phyloP scores from a whole-genome alignment of 257 asterid species.

The Penstemon barbatus region DNA sequence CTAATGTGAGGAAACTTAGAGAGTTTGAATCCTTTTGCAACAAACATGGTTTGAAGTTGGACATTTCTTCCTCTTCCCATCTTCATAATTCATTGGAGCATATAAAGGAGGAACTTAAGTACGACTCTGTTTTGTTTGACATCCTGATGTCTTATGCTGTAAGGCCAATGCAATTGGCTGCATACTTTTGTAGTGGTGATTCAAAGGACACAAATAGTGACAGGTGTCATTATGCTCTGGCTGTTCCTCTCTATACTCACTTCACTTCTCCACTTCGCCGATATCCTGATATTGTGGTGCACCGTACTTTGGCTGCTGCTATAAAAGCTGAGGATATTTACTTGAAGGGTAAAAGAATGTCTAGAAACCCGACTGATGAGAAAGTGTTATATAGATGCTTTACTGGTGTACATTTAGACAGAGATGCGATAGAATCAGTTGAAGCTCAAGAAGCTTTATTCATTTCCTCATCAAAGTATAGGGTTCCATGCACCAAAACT shows the following conservation, averaged over 20 bases:
- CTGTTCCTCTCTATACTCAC: slow-evolving; percentile 84
- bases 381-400: slow-evolving; percentile 50
- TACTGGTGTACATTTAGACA: slow-evolving; percentile 49
- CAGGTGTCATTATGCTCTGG: slow-evolving; percentile 73
- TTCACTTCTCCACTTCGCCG: slow-evolving; percentile 92
- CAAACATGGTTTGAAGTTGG: slow-evolving; percentile 66
- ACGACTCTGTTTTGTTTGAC: slow-evolving; percentile 61
- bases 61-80: slow-evolving; percentile 59
- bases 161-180: slow-evolving; percentile 88
- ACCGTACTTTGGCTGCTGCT: slow-evolving; percentile 81
- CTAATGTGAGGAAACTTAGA: slow-evolving; percentile 65
- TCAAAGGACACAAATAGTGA: slow-evolving; percentile 37
- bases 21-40: slow-evolving; percentile 72
- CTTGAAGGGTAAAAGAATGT: slow-evolving; percentile 40
- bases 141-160: slow-evolving; percentile 81
- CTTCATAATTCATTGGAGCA: slow-evolving; percentile 61
- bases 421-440: slow-evolving; percentile 44
- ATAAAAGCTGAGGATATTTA: slow-evolving; percentile 71
- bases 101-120: slow-evolving; percentile 52
- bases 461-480: slow-evolving; percentile 50
- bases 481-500: slow-evolving; percentile 43
- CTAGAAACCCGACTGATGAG: slow-evolving; percentile 24
- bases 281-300: slow-evolving; percentile 86
- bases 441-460: slow-evolving; percentile 69
- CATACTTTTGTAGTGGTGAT: slow-evolving; percentile 85